phyloP scores from a whole-genome alignment of 2,329 filamentous ascomycete genomes.

The Alternaria ethzedia region DNA sequence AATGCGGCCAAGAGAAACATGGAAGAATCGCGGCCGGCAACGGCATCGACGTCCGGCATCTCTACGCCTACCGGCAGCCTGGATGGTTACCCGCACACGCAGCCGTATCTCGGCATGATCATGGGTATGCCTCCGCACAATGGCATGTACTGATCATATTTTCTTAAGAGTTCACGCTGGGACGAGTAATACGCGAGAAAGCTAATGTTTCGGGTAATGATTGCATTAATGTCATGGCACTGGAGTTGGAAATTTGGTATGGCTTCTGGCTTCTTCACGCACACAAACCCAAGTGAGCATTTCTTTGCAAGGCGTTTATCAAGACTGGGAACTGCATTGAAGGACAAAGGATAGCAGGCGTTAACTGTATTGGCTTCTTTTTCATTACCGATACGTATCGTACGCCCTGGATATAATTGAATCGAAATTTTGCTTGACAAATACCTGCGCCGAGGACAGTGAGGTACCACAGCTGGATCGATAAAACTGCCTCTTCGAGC shows the following conservation, averaged over 20 bases:
- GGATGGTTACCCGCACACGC: conserved; percentile 18
- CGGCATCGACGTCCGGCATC: conserved; percentile 25
- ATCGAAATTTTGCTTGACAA: conserved; percentile 1
- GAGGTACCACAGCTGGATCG: neutral
- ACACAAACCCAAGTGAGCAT: conserved; percentile 8
- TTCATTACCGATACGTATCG: neutral
- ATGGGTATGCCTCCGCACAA: conserved; percentile 12
- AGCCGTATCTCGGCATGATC: conserved; percentile 13
- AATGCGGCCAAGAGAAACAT: conserved; percentile 13
- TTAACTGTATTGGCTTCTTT: neutral
- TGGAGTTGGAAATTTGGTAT: conserved; percentile 6
- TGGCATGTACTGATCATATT: conserved; percentile 16
- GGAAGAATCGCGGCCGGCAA: conserved; percentile 15
- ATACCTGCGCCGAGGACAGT: neutral
- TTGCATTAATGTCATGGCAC: conserved; percentile 17
- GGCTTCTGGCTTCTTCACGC: neutral
- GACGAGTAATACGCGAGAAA: neutral
- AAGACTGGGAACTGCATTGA: conserved; percentile 8
- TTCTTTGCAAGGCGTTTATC: conserved; percentile 16
- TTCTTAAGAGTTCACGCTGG: conserved; percentile 6
- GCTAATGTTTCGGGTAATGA: conserved; percentile 14
- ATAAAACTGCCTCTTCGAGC: conserved; percentile 4
- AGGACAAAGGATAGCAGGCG: conserved; percentile 1
- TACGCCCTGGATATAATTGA: conserved; percentile 2
- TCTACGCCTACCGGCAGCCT: conserved; percentile 26